phyloP scores from a whole-genome alignment of 495 filamentous ascomycete species.

The Pseudoneurospora amorphoporcata region DNA sequence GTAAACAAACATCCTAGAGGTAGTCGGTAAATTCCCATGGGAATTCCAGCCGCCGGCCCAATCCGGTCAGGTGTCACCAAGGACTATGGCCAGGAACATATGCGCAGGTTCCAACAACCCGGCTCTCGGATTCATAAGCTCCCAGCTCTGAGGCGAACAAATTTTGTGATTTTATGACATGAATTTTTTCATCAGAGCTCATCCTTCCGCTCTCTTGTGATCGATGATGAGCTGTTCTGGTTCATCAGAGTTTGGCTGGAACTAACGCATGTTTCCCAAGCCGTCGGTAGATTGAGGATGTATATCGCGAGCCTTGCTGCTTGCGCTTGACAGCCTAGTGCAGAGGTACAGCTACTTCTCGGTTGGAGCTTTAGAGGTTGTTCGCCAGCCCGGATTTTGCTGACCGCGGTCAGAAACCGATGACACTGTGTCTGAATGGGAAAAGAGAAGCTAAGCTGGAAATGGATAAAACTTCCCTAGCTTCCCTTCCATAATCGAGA shows the following conservation, averaged over 20 bases:
- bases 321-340: background rate
- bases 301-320: background rate
- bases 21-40: background rate
- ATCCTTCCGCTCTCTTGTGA: background rate
- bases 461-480: background rate
- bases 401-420: no score
- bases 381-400: no score
- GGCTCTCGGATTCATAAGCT: background rate
- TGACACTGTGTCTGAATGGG: background rate
- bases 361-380: no score
- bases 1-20: background rate
- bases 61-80: background rate
- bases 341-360: no score
- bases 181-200: background rate
- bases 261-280: background rate
- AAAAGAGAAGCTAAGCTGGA: background rate
- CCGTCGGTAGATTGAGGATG: background rate
- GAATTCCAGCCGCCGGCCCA: background rate
- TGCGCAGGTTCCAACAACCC: background rate
- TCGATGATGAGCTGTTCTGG: background rate
- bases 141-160: background rate
- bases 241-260: background rate
- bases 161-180: background rate
- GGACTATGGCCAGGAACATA: background rate
- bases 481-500: background rate